Evolutionary conservation across 306 rosid species (phyloP).

Genomic region (Begonia peltatifolia): DNA sequence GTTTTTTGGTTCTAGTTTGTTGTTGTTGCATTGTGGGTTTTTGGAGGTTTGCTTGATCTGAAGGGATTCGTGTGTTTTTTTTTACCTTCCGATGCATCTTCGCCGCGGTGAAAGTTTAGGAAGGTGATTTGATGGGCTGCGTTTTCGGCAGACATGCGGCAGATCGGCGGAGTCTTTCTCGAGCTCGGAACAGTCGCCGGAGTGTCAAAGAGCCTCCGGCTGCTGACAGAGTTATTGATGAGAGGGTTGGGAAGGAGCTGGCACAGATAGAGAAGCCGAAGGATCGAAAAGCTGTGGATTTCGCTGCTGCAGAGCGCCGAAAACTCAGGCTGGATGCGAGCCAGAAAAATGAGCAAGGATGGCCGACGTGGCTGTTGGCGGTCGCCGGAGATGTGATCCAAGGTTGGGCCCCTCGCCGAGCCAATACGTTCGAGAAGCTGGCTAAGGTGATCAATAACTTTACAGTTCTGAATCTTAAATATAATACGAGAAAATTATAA

Average conservation of each 20-base stretch:
- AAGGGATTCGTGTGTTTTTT: not conserved
- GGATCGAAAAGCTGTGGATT: constrained; percentile 32
- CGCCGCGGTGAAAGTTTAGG: constrained; percentile 10
- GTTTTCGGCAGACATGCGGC: constrained; percentile 38
- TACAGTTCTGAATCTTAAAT: not conserved
- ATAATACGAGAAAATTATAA: not conserved
- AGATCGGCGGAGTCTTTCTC: constrained; percentile 1
- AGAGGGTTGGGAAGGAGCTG: constrained; percentile 15
- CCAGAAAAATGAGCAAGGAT: constrained; percentile 45
- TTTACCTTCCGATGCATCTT: constrained; percentile 23
- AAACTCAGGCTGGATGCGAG: constrained; percentile 32
- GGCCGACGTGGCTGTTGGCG: constrained; percentile 90
- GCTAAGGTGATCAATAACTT: constrained; percentile 42
- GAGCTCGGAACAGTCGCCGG: constrained; percentile 18
- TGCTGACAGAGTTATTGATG: constrained; percentile 14
- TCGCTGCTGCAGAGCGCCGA: constrained; percentile 40
- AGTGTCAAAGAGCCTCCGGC: constrained; percentile 9
- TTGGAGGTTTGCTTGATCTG: constrained; percentile 1
- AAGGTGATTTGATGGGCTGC: constrained; percentile 74
- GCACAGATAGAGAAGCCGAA: constrained; percentile 12
- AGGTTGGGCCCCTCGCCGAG: constrained; percentile 94
- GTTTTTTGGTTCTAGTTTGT: not conserved
- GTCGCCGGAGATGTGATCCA: constrained; percentile 88
- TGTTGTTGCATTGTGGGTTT: not conserved
- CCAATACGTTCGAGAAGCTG: constrained; percentile 86